These are phyloP conservation scores for Mycena rebaudengoi DNA, from an alignment of 768 basidiomycete species.

Conservation along the genomic window DNA sequence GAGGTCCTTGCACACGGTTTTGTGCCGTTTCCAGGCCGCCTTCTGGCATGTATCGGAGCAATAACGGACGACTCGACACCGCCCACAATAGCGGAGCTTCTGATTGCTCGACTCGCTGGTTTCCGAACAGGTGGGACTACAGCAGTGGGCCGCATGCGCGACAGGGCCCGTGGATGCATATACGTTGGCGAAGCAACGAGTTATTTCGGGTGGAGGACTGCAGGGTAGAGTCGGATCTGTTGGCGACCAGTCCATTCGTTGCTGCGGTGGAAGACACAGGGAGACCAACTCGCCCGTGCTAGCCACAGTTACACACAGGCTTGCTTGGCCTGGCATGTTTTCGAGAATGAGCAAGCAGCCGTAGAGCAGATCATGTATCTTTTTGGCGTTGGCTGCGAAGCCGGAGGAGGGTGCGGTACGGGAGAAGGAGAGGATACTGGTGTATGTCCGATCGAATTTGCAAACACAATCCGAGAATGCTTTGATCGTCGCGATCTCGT, in stretches of 20 bases:
- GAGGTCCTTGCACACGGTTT: slow-evolving; percentile 9
- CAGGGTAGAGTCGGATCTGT: neutral
- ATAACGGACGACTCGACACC: slow-evolving; percentile 11
- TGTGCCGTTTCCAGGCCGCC: slow-evolving; percentile 12
- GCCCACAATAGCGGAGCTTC: slow-evolving; percentile 6
- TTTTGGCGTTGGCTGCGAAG: too few relatives aligned
- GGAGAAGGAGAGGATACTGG: too few relatives aligned
- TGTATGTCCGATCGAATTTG: too few relatives aligned
- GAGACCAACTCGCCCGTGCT: too few relatives aligned
- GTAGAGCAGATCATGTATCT: too few relatives aligned
- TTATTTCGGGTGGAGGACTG: neutral
- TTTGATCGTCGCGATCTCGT: too few relatives aligned
- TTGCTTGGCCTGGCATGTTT: too few relatives aligned
- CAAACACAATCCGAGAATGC: neutral
- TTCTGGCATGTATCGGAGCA: slow-evolving; percentile 7
- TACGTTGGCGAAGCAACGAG: neutral
- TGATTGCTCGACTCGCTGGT: slow-evolving; percentile 9
- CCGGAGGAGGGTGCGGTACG: too few relatives aligned
- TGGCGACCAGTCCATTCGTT: too few relatives aligned
- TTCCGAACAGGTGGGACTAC: neutral
- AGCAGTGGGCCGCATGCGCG: slow-evolving; percentile 5
- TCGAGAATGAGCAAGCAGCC: too few relatives aligned
- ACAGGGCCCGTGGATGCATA: neutral
- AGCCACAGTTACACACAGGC: too few relatives aligned
- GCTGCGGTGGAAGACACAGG: too few relatives aligned